Evolutionary conservation across 1,284 basidiomycete genomes (phyloP), one percentile per base, ranked within the genome.

Genomic region (Cystobasidium pallidum): DNA sequence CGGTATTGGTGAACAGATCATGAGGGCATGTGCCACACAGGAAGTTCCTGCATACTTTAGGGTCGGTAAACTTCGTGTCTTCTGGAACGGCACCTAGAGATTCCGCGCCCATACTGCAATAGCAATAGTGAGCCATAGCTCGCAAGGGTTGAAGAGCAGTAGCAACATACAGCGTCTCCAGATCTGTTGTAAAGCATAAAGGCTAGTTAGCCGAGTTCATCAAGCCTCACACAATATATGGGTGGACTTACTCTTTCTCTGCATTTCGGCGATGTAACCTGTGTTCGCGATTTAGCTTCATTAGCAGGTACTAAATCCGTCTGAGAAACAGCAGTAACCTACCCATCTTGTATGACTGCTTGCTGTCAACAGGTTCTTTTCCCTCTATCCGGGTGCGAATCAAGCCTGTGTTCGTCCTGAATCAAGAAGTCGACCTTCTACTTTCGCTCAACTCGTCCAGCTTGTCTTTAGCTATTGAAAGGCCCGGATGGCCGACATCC

Each of bases 11-110:
- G 82, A 99, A 99, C 51, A 99, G 86, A 8, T 94, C 88, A 82
- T 99, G 96, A 3, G 96, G 94, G 81, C 96, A 99, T 24, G 92
- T 94, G 66, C 96, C 96, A 79, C 96, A 99, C 32, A 99, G 84
- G 84, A 94, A 99, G 83, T 99, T 97, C 79, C 92, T 87, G 86
- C 96, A 99, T n/a, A 99, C 96, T 86, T 98, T 98, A 78, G 94
- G 92, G 82, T 96, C 92, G 73, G 90, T 91, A 90, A 96, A 98
- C 74, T 91, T 88, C 75, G 98, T 85, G 82, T 97, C 94, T 76
- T 90, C 88, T 77, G 92, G 92, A 58, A 91, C 88, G 63, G 94
- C 89, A 77, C 94, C 94, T 92, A 97, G 95, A 17, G 94, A 92
- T 83, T 97, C 94, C 94, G 93, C 91, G 26, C 82, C 81, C 82